Percentiles rank a stretch among this genome's conserved stretches.
These are phyloP conservation scores for Xerocomellus amylosporus DNA, from an alignment of 768 basidiomycete genomes.

Conservation along the genomic window DNA sequence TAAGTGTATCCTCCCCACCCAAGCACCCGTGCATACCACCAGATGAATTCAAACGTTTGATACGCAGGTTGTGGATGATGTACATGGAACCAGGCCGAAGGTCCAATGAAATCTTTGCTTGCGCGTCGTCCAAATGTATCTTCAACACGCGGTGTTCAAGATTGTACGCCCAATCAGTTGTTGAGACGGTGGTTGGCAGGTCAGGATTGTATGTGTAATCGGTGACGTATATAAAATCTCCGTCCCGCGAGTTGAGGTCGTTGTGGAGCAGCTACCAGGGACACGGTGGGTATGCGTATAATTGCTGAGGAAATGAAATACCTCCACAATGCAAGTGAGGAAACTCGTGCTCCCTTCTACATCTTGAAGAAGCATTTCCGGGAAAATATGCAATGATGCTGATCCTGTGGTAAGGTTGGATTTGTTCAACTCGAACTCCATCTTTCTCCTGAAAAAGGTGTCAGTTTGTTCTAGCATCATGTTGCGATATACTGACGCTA, in stretches of 20 bases:
- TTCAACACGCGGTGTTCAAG: slow-evolving; percentile 52
- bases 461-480: slow-evolving; percentile 2
- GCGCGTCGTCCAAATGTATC: slow-evolving; percentile 49
- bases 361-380: slow-evolving; percentile 48
- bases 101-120: slow-evolving; percentile 38
- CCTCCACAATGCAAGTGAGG: slow-evolving; percentile 61
- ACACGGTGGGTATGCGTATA: not conserved
- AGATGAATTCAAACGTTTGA: slow-evolving; percentile 30
- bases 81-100: slow-evolving; percentile 44
- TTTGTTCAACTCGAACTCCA: slow-evolving; percentile 32
- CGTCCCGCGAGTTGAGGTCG: slow-evolving; percentile 31
- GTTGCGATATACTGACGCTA: slow-evolving; percentile 42
- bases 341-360: slow-evolving; percentile 39
- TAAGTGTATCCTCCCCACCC: slow-evolving; percentile 30
- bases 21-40: slow-evolving; percentile 24
- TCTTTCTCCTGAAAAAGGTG: slow-evolving; percentile 45
- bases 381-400: slow-evolving; percentile 32
- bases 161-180: slow-evolving; percentile 40
- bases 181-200: slow-evolving; percentile 32
- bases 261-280: slow-evolving; percentile 46
- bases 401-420: slow-evolving; percentile 21
- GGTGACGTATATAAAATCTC: slow-evolving; percentile 52
- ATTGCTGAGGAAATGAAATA: slow-evolving; percentile 23
- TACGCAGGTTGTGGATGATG: slow-evolving; percentile 49
- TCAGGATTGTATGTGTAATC: slow-evolving; percentile 59